A percentile compares a stretch with the other conserved stretches of the same genome.
Evolutionary conservation across 495 filamentous ascomycete species (phyloP).

Genomic region (Annulohypoxylon bovei): DNA sequence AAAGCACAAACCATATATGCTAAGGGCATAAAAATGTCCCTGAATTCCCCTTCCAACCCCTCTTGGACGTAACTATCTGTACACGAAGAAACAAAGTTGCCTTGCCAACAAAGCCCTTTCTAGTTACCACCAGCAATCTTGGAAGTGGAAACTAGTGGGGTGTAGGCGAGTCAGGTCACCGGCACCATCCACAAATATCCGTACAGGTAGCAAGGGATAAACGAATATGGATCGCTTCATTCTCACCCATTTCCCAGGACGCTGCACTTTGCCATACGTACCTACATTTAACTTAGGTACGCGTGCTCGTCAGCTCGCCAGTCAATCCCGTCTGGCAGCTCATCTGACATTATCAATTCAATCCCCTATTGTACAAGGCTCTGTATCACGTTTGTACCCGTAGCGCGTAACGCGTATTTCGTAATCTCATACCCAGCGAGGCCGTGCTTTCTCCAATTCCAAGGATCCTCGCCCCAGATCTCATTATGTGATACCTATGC

Average conservation of each 20-base stretch:
- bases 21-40: too few relatives aligned
- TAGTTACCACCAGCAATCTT: too few relatives aligned
- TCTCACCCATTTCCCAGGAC: neutral
- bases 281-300: neutral
- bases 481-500: neutral
- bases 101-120: too few relatives aligned
- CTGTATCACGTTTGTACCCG: constrained; percentile 1
- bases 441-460: neutral
- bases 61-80: too few relatives aligned
- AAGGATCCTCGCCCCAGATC: neutral
- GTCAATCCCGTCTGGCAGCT: constrained; percentile 1
- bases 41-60: too few relatives aligned
- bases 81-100: too few relatives aligned
- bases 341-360: constrained; percentile 21
- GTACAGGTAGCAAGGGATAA: too few relatives aligned
- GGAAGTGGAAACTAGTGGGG: too few relatives aligned
- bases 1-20: too few relatives aligned
- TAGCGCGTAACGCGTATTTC: constrained; percentile 26
- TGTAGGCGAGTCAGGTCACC: too few relatives aligned
- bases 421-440: neutral
- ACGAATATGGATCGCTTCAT: constrained; percentile 1
- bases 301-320: neutral
- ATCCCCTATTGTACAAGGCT: constrained; percentile 31
- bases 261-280: neutral
- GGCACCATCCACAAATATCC: too few relatives aligned